phyloP scores from a whole-genome alignment of 2,329 filamentous ascomycete species.

The Talaromyces marneffei region DNA sequence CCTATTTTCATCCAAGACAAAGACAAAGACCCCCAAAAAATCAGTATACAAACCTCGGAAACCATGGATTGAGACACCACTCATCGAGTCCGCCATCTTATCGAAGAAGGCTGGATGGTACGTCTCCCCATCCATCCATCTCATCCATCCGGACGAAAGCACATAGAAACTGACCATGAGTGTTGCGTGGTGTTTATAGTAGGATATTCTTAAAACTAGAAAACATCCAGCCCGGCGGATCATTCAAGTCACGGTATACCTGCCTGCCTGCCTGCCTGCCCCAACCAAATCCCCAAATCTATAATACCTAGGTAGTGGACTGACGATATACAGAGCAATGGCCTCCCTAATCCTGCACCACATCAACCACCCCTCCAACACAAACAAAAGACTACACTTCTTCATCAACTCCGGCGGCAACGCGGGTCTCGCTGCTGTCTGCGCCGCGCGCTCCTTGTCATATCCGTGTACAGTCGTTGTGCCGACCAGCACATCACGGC shows the following conservation, averaged over 20 bases:
- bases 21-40: not conserved
- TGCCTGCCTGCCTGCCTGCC: not conserved
- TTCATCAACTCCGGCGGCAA: conserved; percentile 79
- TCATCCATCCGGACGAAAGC: not conserved
- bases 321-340: conserved; percentile 47
- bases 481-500: conserved; percentile 56
- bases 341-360: conserved; percentile 62
- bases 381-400: conserved; percentile 56
- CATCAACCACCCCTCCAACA: conserved; percentile 37
- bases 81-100: conserved; percentile 60
- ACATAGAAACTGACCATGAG: not conserved
- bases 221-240: conserved; percentile 75
- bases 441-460: conserved; percentile 59
- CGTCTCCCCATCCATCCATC: conserved; percentile 21
- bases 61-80: conserved; percentile 67
- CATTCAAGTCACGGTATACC: conserved; percentile 66
- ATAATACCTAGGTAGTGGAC: not conserved
- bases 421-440: conserved; percentile 74
- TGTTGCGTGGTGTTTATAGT: conserved; percentile 29
- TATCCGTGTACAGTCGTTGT: conserved; percentile 70
- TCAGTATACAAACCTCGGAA: conserved; percentile 13
- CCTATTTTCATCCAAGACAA: not conserved
- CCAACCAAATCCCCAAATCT: too few species aligned
- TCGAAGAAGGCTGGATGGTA: conserved; percentile 69
- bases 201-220: conserved; percentile 82